Conservation (phyloP, 2,329 filamentous ascomycete species). For the Atkinsonella texensis region DNA sequence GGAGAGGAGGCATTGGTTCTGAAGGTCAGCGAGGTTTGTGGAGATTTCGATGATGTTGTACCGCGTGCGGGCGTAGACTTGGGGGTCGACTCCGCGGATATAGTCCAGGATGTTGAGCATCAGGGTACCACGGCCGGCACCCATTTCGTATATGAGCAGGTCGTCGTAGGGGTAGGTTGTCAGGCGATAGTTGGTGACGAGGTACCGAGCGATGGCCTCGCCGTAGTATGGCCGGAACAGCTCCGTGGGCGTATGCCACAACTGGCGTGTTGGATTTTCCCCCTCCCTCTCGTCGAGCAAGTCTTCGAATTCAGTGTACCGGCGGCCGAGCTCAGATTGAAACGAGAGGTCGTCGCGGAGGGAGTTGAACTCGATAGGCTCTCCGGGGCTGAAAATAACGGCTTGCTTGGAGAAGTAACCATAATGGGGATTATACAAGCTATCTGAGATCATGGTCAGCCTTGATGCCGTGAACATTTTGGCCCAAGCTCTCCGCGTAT, state of each 20-base stretch:
- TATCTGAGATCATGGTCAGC: conserved; percentile 45
- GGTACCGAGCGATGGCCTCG: conserved; percentile 90
- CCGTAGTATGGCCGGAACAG: conserved; percentile 95
- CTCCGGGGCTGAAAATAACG: conserved; percentile 86
- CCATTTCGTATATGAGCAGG: conserved; percentile 97
- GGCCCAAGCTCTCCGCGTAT: background rate
- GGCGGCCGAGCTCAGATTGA: conserved; percentile 58
- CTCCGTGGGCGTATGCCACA: conserved; percentile 98
- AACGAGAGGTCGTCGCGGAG: conserved; percentile 82
- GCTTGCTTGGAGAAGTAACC: conserved; percentile 95
- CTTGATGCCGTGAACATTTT: background rate
- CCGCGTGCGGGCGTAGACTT: conserved; percentile 86
- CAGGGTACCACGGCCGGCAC: conserved; percentile 88
- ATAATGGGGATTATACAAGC: conserved; percentile 86
- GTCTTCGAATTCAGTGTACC: conserved; percentile 88
- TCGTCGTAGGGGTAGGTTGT: conserved; percentile 92
- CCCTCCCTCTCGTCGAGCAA: conserved; percentile 57
- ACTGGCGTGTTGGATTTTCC: conserved; percentile 64
- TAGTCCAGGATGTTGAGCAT: conserved; percentile 98
- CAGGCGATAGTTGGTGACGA: conserved; percentile 92
- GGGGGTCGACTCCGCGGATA: conserved; percentile 77
- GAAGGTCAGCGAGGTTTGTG: conserved; percentile 62
- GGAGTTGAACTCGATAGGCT: conserved; percentile 76
- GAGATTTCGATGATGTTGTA: conserved; percentile 97
- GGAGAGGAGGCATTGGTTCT: conserved; percentile 56